These are phyloP conservation scores for Rhododendron vialii DNA, from an alignment of 148 eudicot genomes.

Conservation along the genomic window DNA sequence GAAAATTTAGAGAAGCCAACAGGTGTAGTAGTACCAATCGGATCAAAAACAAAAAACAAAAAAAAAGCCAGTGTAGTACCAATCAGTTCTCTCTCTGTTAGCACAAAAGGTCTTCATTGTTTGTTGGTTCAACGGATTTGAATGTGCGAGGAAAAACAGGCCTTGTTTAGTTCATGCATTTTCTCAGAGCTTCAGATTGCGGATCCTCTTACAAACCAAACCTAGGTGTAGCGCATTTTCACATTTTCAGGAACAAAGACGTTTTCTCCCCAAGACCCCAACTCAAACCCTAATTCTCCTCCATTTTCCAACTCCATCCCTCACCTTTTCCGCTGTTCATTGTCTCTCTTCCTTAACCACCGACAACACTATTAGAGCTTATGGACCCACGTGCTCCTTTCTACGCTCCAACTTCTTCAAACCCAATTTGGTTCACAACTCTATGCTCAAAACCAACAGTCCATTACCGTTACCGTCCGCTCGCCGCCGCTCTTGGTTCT, in stretches of 20 bases:
- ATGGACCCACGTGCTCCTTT: neutral
- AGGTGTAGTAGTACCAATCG: too few relatives aligned
- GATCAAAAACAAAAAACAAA: too few relatives aligned
- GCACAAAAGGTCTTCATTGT: neutral
- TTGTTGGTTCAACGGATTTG: neutral
- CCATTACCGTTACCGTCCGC: too few relatives aligned
- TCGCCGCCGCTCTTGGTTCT: too few relatives aligned
- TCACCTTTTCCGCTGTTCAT: conserved; percentile 24
- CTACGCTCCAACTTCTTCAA: neutral
- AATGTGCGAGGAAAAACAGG: neutral
- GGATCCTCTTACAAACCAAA: too few relatives aligned
- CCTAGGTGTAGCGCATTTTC: too few relatives aligned
- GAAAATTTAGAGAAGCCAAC: too few relatives aligned
- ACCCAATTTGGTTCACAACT: conserved; percentile 5
- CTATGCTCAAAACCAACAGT: neutral
- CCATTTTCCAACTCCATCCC: conserved; percentile 12
- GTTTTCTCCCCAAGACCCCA: too few relatives aligned
- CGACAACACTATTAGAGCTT: neutral
- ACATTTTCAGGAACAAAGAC: too few relatives aligned
- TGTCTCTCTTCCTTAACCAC: conserved; percentile 7
- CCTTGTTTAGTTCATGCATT: neutral
- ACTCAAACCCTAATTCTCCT: neutral
- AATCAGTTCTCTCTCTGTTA: neutral
- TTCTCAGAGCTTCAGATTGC: neutral
- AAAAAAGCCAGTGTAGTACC: neutral